Conservation (phyloP, 2,329 filamentous ascomycete genomes). For the Macrophomina pseudophaseolina region DNA sequence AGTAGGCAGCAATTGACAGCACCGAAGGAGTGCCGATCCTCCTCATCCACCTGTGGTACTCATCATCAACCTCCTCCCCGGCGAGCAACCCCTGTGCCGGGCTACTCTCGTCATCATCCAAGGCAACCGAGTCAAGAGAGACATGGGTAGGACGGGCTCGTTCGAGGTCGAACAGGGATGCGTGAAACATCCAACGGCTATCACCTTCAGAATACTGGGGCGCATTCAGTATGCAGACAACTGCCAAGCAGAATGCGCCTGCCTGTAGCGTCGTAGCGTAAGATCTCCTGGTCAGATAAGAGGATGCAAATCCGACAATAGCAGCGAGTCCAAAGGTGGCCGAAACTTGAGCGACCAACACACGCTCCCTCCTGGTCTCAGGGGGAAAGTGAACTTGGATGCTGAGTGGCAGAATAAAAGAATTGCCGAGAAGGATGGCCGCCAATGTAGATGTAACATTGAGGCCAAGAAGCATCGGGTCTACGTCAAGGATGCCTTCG, state of each 20-base stretch:
- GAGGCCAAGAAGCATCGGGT: constrained; percentile 21
- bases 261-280: constrained; percentile 28
- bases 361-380: background rate
- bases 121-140: background rate
- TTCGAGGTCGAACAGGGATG: constrained; percentile 7
- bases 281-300: constrained; percentile 25
- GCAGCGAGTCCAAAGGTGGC: constrained; percentile 26
- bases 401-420: constrained; percentile 28
- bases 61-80: background rate
- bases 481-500: constrained; percentile 24
- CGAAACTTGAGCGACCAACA: constrained; percentile 10
- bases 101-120: constrained; percentile 10
- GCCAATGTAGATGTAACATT: constrained; percentile 26
- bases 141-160: background rate
- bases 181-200: background rate
- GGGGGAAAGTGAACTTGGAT: background rate
- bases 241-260: constrained; percentile 22
- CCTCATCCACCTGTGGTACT: background rate
- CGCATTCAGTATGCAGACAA: constrained; percentile 23
- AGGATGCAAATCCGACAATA: constrained; percentile 24
- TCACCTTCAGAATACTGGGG: background rate
- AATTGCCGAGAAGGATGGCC: constrained; percentile 28
- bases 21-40: constrained; percentile 5
- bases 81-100: constrained; percentile 7
- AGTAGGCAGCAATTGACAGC: constrained; percentile 16